A percentile compares a stretch with the other conserved stretches of the same genome.
Evolutionary conservation across 2,329 filamentous ascomycete species (phyloP).

Genomic region (Dryadomyces sulphureus): DNA sequence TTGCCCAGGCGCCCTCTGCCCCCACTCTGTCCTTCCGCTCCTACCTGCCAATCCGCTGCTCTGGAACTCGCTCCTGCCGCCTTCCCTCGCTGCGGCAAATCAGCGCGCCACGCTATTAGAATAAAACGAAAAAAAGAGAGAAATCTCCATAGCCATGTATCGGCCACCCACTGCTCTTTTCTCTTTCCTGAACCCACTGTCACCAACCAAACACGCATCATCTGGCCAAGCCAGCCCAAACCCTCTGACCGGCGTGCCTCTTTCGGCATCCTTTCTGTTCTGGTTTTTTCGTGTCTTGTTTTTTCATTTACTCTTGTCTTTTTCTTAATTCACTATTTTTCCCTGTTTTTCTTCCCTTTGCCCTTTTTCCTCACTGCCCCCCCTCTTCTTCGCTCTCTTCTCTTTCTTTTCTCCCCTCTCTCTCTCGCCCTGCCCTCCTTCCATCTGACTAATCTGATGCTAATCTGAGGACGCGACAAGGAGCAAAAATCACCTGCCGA

Average conservation of each 20-base stretch:
- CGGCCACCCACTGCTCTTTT: background rate
- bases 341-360: background rate
- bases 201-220: background rate
- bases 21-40: background rate
- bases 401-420: constrained; percentile 2
- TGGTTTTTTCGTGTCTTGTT: background rate
- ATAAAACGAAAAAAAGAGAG: background rate
- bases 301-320: background rate
- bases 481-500: no score
- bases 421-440: background rate
- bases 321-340: background rate
- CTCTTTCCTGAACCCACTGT: background rate
- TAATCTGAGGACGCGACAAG: no score
- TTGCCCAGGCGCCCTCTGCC: background rate
- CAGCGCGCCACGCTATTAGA: background rate
- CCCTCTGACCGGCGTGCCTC: background rate
- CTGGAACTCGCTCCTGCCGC: constrained; percentile 2
- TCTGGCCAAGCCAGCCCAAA: background rate
- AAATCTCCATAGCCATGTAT: background rate
- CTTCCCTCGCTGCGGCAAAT: background rate
- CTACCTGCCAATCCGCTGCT: constrained; percentile 1
- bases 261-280: background rate
- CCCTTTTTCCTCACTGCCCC: background rate
- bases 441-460: background rate
- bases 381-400: background rate